Evolutionary conservation across 495 filamentous ascomycete species (phyloP), one percentile per base, ranked within the genome.

Genomic region (Lasiosphaeriaceae sp.): DNA sequence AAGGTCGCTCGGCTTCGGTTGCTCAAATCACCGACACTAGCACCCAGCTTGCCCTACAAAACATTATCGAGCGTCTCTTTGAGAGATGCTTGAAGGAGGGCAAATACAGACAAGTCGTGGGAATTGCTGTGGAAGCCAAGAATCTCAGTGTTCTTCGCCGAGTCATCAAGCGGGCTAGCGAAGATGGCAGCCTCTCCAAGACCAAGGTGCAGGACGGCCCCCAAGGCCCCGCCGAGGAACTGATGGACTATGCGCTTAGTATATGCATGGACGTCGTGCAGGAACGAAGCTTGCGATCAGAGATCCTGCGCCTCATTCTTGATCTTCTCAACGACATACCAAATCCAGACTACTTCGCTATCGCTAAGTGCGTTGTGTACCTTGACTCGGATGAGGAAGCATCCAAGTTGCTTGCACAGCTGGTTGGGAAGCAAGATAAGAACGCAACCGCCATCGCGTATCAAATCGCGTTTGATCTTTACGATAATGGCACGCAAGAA

Each of bases 231-330:
- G 90, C 89, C 23, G 91, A 97, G 62, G 95, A 97, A 71, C 77
- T 99, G 22, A 88, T 99, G 85, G 95, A 99, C 61, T 99, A 99
- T 67, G 87, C 94, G 20, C 72, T 99, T 59, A 84, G 92, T 56
- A 96, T 99, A 50, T 96, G 90, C 77, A 96, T 99, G 94, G 89
- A 90, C 41, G 87, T 97, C 55, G 92, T 99, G 34, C 94, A 97
- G 70, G 95, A 99, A 68, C 85, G 94, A 51, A 82, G 84, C 29
- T 81, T 97, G 69, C 84, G 95, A 50, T 73, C 72, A 8, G 75
- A 92, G 76, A 96, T 97, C 34, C 72, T 97, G 35, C 86, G 87
- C 64, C 80, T 97, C 31, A 91, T 96, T 37, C 83, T 97, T 14
- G 90, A 90, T 43, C 83, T 97, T 21, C 78, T 97, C 45, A 92